Percentiles rank a stretch among this genome's conserved stretches.
Evolutionary conservation across 2,329 filamentous ascomycete genomes (phyloP).

Genomic region (Monilinia vaccinii-corymbosi): DNA sequence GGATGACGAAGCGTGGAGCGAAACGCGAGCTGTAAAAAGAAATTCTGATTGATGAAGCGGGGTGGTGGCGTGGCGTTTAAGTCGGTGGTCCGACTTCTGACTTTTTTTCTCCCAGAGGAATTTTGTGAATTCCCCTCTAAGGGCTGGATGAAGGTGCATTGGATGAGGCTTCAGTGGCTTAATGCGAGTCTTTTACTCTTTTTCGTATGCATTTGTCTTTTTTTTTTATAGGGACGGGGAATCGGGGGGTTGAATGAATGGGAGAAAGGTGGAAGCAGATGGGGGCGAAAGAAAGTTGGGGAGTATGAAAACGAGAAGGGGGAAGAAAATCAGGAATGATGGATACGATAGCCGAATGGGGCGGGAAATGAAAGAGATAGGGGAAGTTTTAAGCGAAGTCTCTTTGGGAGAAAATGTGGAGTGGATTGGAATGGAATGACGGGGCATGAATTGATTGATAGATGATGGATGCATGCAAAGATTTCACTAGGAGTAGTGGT

Average conservation of each 20-base stretch:
- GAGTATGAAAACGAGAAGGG: not conserved
- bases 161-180: not conserved
- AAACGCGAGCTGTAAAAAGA: conserved; percentile 2
- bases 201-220: not conserved
- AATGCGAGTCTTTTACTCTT: not conserved
- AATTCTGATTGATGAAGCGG: conserved; percentile 3
- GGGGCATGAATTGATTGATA: not conserved
- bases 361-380: not conserved
- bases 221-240: not conserved
- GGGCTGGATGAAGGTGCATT: not conserved
- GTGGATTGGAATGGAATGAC: not conserved
- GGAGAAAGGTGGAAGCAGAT: too few species aligned
- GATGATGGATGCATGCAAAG: not conserved
- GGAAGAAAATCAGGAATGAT: not conserved
- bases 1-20: not conserved
- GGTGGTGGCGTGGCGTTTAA: not conserved
- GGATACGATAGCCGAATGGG: not conserved
- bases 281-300: not conserved
- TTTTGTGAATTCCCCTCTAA: not conserved
- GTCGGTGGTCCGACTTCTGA: not conserved
- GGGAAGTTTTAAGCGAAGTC: not conserved
- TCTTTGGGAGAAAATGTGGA: not conserved
- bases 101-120: not conserved
- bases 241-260: not conserved
- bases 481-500: not conserved